Percentiles rank a stretch among this genome's conserved stretches.
phyloP scores from a whole-genome alignment of 495 filamentous ascomycete species.

The Podospora didyma region DNA sequence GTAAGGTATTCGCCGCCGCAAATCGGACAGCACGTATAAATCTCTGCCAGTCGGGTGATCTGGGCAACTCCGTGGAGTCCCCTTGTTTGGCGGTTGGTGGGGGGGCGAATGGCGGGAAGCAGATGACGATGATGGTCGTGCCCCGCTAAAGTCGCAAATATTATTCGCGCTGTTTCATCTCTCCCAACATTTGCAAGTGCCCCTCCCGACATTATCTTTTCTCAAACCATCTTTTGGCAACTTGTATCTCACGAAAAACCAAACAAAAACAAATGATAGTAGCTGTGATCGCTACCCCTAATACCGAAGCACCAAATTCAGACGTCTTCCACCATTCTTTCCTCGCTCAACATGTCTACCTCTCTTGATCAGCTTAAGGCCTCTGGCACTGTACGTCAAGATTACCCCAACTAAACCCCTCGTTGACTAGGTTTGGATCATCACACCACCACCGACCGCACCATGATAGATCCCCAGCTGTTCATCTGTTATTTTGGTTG shows the following conservation, averaged over 20 bases:
- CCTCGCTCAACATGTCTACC: conserved; percentile 60
- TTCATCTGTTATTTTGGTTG: conserved; percentile 1
- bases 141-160: conserved; percentile 9
- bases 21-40: background rate
- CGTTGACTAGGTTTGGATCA: background rate
- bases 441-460: background rate
- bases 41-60: background rate
- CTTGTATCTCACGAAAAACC: conserved; percentile 1
- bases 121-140: background rate
- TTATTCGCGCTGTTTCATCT: background rate
- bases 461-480: background rate
- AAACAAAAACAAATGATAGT: background rate
- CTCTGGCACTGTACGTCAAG: conserved; percentile 79
- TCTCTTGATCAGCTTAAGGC: conserved; percentile 96
- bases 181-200: background rate
- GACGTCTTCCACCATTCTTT: conserved; percentile 3
- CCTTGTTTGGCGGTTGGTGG: background rate
- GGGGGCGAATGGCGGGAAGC: background rate
- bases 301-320: background rate
- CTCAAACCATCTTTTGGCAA: background rate
- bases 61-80: background rate
- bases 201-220: background rate
- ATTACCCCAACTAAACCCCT: conserved; percentile 38
- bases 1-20: background rate
- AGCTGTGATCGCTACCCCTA: background rate